Evolutionary conservation across 2,329 filamentous ascomycete species (phyloP), one percentile per base, ranked within the genome.

Genomic region (Madurella fahalii): DNA sequence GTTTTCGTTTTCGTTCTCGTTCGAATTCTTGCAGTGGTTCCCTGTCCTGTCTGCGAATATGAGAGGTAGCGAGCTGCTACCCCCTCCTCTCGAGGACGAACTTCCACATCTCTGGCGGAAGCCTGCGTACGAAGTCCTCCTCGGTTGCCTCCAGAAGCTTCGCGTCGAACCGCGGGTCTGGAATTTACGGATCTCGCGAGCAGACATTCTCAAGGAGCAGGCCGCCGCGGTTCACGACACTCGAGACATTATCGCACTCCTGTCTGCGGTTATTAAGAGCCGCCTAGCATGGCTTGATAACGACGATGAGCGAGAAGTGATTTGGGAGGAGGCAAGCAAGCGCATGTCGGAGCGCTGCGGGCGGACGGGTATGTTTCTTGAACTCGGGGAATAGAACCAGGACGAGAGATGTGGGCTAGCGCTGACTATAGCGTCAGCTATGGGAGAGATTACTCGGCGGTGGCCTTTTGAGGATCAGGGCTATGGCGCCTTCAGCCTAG

Each of bases 281-380:
- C 74, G 77, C 4, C 75, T 94, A 39, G 67, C 70, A 15, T 94
- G 89, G 89, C 80, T 93, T 53, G 69, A 78, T 8, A 77, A 83
- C 55, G 85, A 90, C 20, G 81, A 82, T 2, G 74, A 81, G 60
- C 82, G 79, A 64, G 89, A 93, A 67, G 65, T 71, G 5, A 71
- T 95, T 13, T 95, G 91, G 89, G 84, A 88, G 44, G 77, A 85
- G 61, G 91, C 93, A 1, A 91, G 90, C 62, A 80, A 81, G 56
- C 80, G 93, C 46, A 80, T 97, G 58, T 86, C 89, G 42, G 92
- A 96, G 70, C 81, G 93, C 15, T 95, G 91, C 58, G 94, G 94
- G 1, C 81, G 94, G 50, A 81, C 80, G 54, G 83, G 81, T 83
- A 74, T 54, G 71, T 65, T n/a, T 47, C 18, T 30, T 7, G 9